Percentiles rank a stretch among this genome's conserved stretches.
phyloP scores from a whole-genome alignment of 2,329 filamentous ascomycete genomes.

The Colletotrichum viniferum region DNA sequence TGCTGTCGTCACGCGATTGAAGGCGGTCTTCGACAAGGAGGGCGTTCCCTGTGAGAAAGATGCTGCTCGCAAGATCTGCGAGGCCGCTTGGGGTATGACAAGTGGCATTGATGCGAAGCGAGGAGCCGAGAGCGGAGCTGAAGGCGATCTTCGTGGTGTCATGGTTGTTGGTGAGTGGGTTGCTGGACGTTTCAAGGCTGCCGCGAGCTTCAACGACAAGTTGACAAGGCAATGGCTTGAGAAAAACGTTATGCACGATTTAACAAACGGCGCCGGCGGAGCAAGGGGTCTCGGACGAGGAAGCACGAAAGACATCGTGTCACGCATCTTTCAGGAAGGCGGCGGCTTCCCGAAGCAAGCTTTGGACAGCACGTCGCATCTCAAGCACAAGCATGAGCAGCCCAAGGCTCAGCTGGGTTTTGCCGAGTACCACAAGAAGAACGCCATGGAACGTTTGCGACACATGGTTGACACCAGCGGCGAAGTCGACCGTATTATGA shows the following conservation, averaged over 20 bases:
- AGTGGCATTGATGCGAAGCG: constrained; percentile 72
- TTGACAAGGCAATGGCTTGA: constrained; percentile 82
- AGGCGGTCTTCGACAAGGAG: constrained; percentile 85
- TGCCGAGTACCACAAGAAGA: constrained; percentile 73
- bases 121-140: constrained; percentile 69
- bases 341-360: constrained; percentile 74
- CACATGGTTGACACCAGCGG: constrained; percentile 82
- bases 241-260: constrained; percentile 68
- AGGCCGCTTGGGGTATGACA: constrained; percentile 81
- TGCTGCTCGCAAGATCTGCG: constrained; percentile 82
- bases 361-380: constrained; percentile 37
- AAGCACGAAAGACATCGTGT: constrained; percentile 74
- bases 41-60: constrained; percentile 88
- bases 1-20: constrained; percentile 81
- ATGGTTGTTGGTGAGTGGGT: constrained; percentile 92
- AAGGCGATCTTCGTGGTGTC: constrained; percentile 78
- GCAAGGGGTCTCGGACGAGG: constrained; percentile 75
- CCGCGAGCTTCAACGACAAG: constrained; percentile 42
- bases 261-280: constrained; percentile 73
- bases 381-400: constrained; percentile 51
- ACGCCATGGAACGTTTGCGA: constrained; percentile 72
- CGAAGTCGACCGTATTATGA: constrained; percentile 78
- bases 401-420: constrained; percentile 70
- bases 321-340: constrained; percentile 79
- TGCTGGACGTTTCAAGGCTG: constrained; percentile 68